Evolutionary conservation across 441 rosid species (phyloP), one percentile per base, ranked within the genome.

Genomic region (Monsonia emarginata): DNA sequence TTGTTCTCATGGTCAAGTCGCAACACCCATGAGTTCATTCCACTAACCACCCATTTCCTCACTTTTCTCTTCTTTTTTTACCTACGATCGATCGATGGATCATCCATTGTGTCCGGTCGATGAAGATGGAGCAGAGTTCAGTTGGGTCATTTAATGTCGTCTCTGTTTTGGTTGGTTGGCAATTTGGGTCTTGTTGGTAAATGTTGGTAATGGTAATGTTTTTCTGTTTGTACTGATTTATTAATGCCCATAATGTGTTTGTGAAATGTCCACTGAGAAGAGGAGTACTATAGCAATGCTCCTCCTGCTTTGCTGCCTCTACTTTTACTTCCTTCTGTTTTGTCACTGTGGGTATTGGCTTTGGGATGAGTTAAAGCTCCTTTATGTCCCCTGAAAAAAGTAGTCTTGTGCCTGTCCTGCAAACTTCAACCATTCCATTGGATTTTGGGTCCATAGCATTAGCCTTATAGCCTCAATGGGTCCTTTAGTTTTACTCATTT

Each of bases 311-410:
- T 19, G 30, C 61, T 44, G 14, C 42, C 13, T 34, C 13, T 63
- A 31, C 38, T 36, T 14, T 57, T 70, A 40, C 27, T 61, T 26
- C 68, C 13, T n/a, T n/a, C 52, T 73, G 77, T 54, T 44, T 67
- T 54, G 79, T 75, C 73, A 44, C 77, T 61, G 63, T 75, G 61
- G 61, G 25, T 34, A 25, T 56, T 56, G 27, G 75, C 73, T 67
- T 75, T 67, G 79, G 77, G 75, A 61, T 46, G 71, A 56, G 79
- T 65, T 70, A 75, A 75, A 78, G 77, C 42, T 78, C 70, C 73
- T 64, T 64, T 67, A 54, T 66, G 73, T 38, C 64, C 72, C 56
- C 72, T 67, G 70, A 52, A 66, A 70, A n/a, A 63, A 65, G 61
- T 64, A 31, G 61, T 67, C 66, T 21, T 2, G 63, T 66, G 63